These are phyloP conservation scores for Pestalotiopsis sp. DNA, from an alignment of 2,329 filamentous ascomycete species.

Conservation along the genomic window DNA sequence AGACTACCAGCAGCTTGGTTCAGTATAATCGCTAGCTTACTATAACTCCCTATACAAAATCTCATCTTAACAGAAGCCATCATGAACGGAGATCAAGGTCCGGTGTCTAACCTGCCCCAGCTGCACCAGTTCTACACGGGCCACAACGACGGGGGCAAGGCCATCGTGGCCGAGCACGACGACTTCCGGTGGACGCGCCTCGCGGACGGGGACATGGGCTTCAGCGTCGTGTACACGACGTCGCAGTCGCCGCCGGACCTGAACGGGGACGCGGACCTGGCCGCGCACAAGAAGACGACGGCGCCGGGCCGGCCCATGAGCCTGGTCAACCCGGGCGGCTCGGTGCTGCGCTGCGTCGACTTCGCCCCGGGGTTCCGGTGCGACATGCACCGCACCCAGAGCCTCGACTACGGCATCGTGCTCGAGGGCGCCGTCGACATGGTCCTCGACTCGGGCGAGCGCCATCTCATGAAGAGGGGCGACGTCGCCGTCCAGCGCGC, in stretches of 20 bases:
- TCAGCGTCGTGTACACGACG: constrained; percentile 46
- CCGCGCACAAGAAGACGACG: constrained; percentile 35
- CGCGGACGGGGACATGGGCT: constrained; percentile 36
- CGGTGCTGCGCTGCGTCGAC: constrained; percentile 49
- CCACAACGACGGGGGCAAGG: constrained; percentile 31
- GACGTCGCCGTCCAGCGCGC: constrained; percentile 59
- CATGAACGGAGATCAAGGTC: neutral
- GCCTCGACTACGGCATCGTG: constrained; percentile 57
- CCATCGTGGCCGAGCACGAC: constrained; percentile 34
- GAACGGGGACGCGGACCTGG: constrained; percentile 42
- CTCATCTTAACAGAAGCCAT: neutral
- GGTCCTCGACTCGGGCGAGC: constrained; percentile 53
- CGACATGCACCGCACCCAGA: constrained; percentile 56
- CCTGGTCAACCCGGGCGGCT: constrained; percentile 33
- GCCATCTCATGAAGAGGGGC: constrained; percentile 46
- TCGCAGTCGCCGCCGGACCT: constrained; percentile 40
- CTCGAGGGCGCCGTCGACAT: constrained; percentile 57
- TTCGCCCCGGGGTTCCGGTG: constrained; percentile 44
- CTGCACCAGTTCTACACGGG: constrained; percentile 30
- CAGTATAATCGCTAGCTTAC: neutral
- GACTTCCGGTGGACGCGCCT: constrained; percentile 32
- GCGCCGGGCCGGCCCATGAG: constrained; percentile 38
- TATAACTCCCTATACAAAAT: neutral
- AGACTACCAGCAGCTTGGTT: neutral
- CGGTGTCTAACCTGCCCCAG: constrained; percentile 19